Base-by-base conservation (phyloP, 2,329 filamentous ascomycete species). In the Clarireedia hainanense region DNA sequence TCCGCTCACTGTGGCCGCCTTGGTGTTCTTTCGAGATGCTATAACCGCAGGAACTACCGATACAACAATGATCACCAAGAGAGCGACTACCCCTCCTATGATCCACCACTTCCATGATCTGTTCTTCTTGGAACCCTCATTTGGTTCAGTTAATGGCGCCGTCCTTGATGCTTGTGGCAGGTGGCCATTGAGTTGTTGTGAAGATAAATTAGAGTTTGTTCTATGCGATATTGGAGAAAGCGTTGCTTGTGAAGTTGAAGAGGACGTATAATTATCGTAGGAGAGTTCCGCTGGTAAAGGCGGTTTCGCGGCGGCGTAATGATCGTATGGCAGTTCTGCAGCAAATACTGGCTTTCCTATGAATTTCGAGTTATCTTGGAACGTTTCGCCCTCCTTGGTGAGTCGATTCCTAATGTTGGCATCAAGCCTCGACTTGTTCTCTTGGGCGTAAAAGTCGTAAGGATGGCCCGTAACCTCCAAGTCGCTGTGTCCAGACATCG, bases 401-500 rank as follows among this genome's bases (percentile, higher is more conserved):
- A 14, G n/a, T 5, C 27, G 23, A 15, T 42, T 27, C 10, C 39
- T 46, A 20, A 10, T 23, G 2, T 24, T 46, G 6, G 23, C 10
- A 20, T 43, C 17, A 9, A n/a, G 7, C 15, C 30, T 23, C 9
- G 6, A 24, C 12, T 42, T 24, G 10, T 46, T 26, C 23, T 52
- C 39, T n/a, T 24, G 50, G 2, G 24, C 50, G 20, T 52, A 52
- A 17, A 40, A 46, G 27, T 52, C 50, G 23, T 46, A 52, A 34
- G 50, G 40, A 10, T 46, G 50, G 23, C 45, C 45, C 12, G 43
- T 17, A 52, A 52, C 30, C 50, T 52, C 40, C 26, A 46, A 52
- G 6, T 30, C 30, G 40, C 40, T 46, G 24, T 54, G 24, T 54
- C 27, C 52, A 54, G 45, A 47, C 43, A 54, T 39, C 45, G 30